phyloP scores from a whole-genome alignment of 2,329 filamentous ascomycete genomes.

The Sarocladium oryzae region DNA sequence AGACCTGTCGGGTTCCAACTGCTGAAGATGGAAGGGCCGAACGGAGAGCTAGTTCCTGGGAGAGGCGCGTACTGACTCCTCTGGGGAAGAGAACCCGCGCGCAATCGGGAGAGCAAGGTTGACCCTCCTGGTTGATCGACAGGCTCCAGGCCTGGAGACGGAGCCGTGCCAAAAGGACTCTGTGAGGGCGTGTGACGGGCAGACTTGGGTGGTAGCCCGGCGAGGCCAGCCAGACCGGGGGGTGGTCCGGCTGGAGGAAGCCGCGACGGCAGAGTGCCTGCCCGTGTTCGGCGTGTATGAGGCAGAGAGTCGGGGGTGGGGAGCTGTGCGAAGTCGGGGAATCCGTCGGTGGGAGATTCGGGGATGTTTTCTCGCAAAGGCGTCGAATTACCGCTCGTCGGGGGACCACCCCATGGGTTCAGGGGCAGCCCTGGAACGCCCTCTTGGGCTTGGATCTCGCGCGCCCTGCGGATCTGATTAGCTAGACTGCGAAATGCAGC shows the following conservation, averaged over 20 bases:
- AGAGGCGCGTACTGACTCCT: conserved; percentile 60
- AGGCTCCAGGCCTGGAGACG: conserved; percentile 47
- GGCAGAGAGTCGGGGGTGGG: conserved; percentile 60
- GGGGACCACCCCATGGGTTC: conserved; percentile 87
- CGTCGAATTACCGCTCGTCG: conserved; percentile 92
- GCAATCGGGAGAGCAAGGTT: conserved; percentile 73
- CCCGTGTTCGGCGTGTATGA: conserved; percentile 72
- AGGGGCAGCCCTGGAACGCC: conserved; percentile 63
- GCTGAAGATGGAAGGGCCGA: conserved; percentile 85
- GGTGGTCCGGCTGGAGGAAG: conserved; percentile 72
- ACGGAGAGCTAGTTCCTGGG: conserved; percentile 57
- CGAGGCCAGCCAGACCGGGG: conserved; percentile 51
- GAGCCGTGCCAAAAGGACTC: conserved; percentile 71
- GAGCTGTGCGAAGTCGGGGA: conserved; percentile 78
- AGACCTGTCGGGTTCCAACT: conserved; percentile 66
- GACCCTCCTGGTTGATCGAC: conserved; percentile 51
- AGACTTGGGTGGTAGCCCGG: conserved; percentile 62
- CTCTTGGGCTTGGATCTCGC: conserved; percentile 96
- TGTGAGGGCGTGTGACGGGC: conserved; percentile 80
- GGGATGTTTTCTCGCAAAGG: conserved; percentile 95
- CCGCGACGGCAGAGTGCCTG: conserved; percentile 91
- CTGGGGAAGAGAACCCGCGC: conserved; percentile 92
- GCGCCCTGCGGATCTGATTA: conserved; percentile 52
- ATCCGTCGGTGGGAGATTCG: conserved; percentile 92
- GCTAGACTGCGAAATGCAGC: background rate